Conservation (phyloP, 805 yeast species). For the Maudiozyma turicensis region DNA sequence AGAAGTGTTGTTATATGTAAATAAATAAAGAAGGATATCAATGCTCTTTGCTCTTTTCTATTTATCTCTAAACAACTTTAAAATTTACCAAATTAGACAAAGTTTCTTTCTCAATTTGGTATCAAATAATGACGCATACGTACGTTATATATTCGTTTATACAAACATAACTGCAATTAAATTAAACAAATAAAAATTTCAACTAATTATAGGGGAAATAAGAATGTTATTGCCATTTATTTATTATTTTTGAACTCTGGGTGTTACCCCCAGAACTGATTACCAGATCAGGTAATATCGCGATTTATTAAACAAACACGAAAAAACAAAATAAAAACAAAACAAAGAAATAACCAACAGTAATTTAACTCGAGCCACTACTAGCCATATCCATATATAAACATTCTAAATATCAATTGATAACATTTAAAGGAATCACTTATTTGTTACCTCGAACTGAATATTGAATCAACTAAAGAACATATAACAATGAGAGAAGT, state of each 20-base stretch:
- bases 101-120: too few species aligned
- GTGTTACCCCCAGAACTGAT: not conserved
- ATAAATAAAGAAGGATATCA: too few species aligned
- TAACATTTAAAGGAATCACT: too few species aligned
- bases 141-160: not conserved
- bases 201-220: not conserved
- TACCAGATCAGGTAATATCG: not conserved
- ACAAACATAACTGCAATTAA: not conserved
- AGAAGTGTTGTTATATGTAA: too few species aligned
- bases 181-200: not conserved
- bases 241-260: too few species aligned
- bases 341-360: not conserved
- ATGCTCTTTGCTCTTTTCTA: too few species aligned
- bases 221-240: too few species aligned
- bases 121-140: not conserved
- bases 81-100: too few species aligned
- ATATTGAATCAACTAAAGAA: too few species aligned
- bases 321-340: not conserved
- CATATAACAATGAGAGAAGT: conserved; percentile 68
- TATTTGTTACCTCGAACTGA: too few species aligned
- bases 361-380: not conserved
- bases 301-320: not conserved
- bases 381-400: not conserved
- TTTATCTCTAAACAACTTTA: too few species aligned
- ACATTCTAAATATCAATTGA: too few species aligned